phyloP scores from a whole-genome alignment of 371 early-diverging fungal species.

The Lichtheimia ramosa region DNA sequence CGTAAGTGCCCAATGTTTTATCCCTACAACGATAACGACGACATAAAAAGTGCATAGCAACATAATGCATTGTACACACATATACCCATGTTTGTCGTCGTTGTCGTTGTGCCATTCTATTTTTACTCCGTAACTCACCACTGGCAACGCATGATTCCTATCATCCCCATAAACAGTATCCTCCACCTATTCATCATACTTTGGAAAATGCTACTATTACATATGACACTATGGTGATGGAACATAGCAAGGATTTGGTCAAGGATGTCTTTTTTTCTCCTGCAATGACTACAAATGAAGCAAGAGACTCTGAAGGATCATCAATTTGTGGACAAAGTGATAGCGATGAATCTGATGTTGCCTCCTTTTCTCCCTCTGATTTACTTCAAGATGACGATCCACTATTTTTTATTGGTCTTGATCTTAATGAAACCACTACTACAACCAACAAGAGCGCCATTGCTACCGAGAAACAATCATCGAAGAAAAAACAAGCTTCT shows the following conservation, averaged over 20 bases:
- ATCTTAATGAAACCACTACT: slow-evolving; percentile 9
- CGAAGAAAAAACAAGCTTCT: background rate
- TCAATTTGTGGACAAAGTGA: slow-evolving; percentile 22
- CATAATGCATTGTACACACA: no score
- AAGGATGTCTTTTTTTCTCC: slow-evolving; percentile 53
- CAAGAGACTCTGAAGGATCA: slow-evolving; percentile 11
- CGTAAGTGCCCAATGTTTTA: background rate
- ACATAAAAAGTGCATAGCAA: background rate
- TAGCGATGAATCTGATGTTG: slow-evolving; percentile 24
- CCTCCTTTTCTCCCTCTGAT: slow-evolving; percentile 22
- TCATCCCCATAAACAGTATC: background rate
- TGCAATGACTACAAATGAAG: slow-evolving; percentile 20
- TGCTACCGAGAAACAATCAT: background rate
- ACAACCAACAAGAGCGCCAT: background rate
- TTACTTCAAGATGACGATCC: slow-evolving; percentile 27
- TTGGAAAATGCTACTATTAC: slow-evolving; percentile 52
- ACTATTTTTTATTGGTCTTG: slow-evolving; percentile 27
- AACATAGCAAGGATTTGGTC: slow-evolving; percentile 33
- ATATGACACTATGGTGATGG: slow-evolving; percentile 29
- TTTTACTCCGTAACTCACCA: slow-evolving; percentile 2
- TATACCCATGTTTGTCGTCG: no score
- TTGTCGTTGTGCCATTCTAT: background rate
- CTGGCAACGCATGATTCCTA: background rate
- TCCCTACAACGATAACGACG: background rate
- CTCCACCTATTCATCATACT: slow-evolving; percentile 45